Conservation (phyloP, 306 rosid genomes). For the Dryas octopetala region DNA sequence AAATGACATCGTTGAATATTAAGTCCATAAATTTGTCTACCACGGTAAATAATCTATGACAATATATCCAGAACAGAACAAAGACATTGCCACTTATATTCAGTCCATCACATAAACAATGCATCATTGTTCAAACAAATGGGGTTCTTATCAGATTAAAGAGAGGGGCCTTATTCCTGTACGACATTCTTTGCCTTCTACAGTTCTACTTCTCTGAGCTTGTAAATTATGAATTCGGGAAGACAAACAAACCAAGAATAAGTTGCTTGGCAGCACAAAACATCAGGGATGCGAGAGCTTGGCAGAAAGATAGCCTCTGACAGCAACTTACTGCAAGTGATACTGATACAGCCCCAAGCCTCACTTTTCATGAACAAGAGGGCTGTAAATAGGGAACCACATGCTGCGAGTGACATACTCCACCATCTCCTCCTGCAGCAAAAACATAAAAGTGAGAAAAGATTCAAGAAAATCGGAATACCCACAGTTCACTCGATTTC, state of each 20-base stretch:
- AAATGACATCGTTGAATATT: background rate
- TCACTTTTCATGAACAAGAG: slow-evolving; percentile 81
- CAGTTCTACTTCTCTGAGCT: slow-evolving; percentile 20
- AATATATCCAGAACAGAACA: background rate
- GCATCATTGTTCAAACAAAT: background rate
- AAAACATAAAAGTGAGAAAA: background rate
- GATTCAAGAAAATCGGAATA: background rate
- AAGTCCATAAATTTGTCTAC: background rate
- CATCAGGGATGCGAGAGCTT: background rate
- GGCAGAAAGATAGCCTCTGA: background rate
- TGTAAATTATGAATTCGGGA: slow-evolving; percentile 21
- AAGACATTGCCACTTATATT: background rate
- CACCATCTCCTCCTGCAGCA: background rate
- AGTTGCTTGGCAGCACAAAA: slow-evolving; percentile 24
- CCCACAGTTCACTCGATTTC: background rate
- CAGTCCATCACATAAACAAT: background rate
- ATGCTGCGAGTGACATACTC: slow-evolving; percentile 50
- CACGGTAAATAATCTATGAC: background rate
- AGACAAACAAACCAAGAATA: slow-evolving; percentile 12
- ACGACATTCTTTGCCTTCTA: slow-evolving; percentile 13
- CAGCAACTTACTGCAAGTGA: background rate
- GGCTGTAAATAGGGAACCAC: slow-evolving; percentile 88
- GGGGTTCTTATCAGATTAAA: background rate
- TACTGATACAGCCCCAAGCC: background rate
- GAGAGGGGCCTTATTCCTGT: slow-evolving; percentile 7